Base-by-base conservation (phyloP, 805 yeast species). In the Lipomyces starkeyi region DNA sequence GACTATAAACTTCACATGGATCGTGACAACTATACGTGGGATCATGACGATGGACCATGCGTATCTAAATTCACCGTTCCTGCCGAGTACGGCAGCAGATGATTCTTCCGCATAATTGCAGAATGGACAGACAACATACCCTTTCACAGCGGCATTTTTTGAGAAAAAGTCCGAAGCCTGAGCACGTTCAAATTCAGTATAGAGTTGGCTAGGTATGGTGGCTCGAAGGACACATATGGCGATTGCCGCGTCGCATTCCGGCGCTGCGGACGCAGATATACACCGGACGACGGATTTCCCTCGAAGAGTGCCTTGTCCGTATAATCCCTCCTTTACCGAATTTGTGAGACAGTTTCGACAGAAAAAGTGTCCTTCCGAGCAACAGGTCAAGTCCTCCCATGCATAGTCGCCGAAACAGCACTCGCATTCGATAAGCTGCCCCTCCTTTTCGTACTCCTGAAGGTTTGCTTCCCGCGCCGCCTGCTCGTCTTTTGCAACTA, bases 361-460 rank as follows among this genome's bases (percentile, higher is more conserved):
- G 54, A 70, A 70, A 53, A 69, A 64, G 35, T 70, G 73, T 14
- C 59, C 66, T 6, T 70, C 69, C 9, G 64, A 53, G 60, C 73
- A 70, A 43, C 69, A 63, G 6, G 72, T 67, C n/a, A 70, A 61
- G 56, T 70, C 73, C 47, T 70, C 73, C 67, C 67, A 70, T 0
- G 73, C 72, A 29, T 59, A 65, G 27, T 70, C 72, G 3, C 69
- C 72, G 40, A 68, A 70, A 47, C 73, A 70, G 59, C 73, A 70
- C 35, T 65, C 73, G 49, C 73, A 70, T 40, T 70, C 73, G n/a
- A 70, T 54, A 4, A 63, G 53, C 64, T 70, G 72, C 9, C 69
- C 69, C n/a, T 47, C 60, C 14, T 20, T 20, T 2, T 52, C 61
- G 34, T 70, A 70, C 58, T 70, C 64, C 14, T 59, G 53, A 54